Base-by-base conservation (phyloP, 2,329 filamentous ascomycete species). In the Paecilomyces sp. region DNA sequence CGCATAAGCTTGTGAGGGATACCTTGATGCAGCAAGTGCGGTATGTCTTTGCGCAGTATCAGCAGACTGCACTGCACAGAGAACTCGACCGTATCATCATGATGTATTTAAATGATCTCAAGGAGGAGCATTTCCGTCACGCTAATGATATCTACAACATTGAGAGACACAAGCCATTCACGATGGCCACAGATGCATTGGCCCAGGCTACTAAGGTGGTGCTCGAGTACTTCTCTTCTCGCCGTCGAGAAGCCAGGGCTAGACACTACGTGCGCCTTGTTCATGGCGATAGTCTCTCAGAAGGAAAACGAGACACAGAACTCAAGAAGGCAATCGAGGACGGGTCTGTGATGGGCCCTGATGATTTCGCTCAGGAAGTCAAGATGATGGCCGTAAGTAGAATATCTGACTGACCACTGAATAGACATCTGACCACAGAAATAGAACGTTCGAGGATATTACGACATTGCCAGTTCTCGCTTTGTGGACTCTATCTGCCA, bases 91-190 rank as follows among this genome's bases (percentile, higher is more conserved):
- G 58, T 0, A 75, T 77, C 3, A 76, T 88, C 0, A 71, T 77
- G 0, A 58, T 67, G 0, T 82, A 82, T 0, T 71, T 88, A 0
- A 69, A 74, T 1, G 66, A 71, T 0, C 78, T 85, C 0, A 50
- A 74, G 2, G 31, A 58, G 0, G 66, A 70, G 1, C 78, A 57
- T 69, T 68, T 25, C 67, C 83, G 11, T 73, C 80, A 65, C 77
- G 82, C 66, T 69, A 80, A 3, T 63, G 81, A 80, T 0, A 76
- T 83, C 1, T 86, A 81, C 64, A 63, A 74, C 0, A 79, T 85
- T 1, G 86, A 89, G 64, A 75, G 74, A 0, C 74, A 79, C 7
- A 79, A 82, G 2, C 77, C 87, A 0, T 85, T 85, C 61, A 88
- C 85, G 0, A 80, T 85, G 66, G 71, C 72, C 1, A 65, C 61